A percentile compares a stretch with the other conserved stretches of the same genome.
Conservation (phyloP, 768 basidiomycete species). For the Mrakia frigida region DNA sequence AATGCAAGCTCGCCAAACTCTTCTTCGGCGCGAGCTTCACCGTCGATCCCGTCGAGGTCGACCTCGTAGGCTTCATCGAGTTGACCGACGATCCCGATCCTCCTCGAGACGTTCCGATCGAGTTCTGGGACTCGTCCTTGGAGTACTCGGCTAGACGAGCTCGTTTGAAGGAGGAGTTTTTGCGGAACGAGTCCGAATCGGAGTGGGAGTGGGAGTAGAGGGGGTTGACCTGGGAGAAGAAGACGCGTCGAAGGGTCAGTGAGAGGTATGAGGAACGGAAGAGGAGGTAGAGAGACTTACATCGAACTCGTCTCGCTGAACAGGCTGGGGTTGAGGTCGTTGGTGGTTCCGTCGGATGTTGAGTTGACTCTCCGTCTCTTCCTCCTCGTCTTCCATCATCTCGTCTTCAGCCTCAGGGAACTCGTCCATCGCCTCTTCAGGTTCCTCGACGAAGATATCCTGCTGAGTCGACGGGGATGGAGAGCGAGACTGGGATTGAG, state of each 20-base stretch:
- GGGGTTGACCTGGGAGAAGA: too few species aligned
- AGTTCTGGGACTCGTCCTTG: constrained; percentile 23
- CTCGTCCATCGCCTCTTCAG: constrained; percentile 53
- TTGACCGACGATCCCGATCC: constrained; percentile 4
- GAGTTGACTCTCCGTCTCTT: constrained; percentile 31
- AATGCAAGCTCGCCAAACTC: neutral
- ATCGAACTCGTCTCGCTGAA: constrained; percentile 23
- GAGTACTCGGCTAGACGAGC: neutral
- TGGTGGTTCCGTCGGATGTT: neutral
- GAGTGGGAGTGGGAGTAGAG: neutral
- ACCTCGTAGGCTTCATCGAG: neutral
- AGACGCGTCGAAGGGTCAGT: neutral
- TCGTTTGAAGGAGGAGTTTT: constrained; percentile 10
- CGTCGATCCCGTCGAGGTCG: neutral
- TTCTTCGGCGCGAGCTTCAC: neutral
- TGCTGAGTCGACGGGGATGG: neutral
- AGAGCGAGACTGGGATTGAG: neutral
- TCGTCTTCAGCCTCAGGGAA: constrained; percentile 52
- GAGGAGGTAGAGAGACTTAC: neutral
- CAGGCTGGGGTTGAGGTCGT: constrained; percentile 21
- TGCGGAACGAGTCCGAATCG: neutral
- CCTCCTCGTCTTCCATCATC: constrained; percentile 41
- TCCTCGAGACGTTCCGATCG: constrained; percentile 7
- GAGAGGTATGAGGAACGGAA: neutral
- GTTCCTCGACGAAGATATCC: constrained; percentile 3